These are phyloP conservation scores for Penicillium occitanis DNA, from an alignment of 2,329 filamentous ascomycete species.

Conservation along the genomic window DNA sequence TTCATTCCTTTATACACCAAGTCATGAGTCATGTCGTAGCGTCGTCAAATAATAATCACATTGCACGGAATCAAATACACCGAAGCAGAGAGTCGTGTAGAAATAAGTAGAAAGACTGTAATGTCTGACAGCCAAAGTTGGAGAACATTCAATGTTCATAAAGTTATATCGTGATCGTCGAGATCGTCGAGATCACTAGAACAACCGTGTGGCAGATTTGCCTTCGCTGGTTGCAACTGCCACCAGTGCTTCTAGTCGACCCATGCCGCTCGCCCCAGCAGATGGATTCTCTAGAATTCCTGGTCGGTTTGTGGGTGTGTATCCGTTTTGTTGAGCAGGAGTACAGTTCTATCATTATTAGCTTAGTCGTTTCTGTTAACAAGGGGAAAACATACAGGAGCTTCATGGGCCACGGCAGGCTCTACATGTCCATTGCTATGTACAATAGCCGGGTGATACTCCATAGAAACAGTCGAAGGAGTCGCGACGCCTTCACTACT, in stretches of 20 bases:
- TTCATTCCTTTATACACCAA: constrained; percentile 9
- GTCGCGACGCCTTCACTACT: constrained; percentile 52
- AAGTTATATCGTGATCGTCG: neutral
- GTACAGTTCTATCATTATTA: constrained; percentile 33
- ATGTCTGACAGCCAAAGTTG: neutral
- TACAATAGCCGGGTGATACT: constrained; percentile 51
- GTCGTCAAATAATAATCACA: constrained; percentile 9
- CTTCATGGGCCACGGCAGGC: constrained; percentile 29
- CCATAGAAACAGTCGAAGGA: constrained; percentile 48
- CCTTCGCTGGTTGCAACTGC: constrained; percentile 52
- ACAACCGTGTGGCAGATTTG: constrained; percentile 36
- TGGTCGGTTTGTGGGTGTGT: constrained; percentile 29
- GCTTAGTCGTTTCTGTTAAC: neutral
- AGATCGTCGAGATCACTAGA: neutral
- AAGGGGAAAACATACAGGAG: constrained; percentile 13
- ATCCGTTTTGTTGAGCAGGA: constrained; percentile 30
- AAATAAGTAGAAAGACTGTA: neutral
- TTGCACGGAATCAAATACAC: constrained; percentile 8
- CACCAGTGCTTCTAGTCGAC: constrained; percentile 51
- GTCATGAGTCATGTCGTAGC: constrained; percentile 14
- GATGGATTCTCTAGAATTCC: constrained; percentile 32
- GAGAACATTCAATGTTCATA: neutral
- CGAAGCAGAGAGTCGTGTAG: constrained; percentile 3
- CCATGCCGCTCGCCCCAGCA: constrained; percentile 41
- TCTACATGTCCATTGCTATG: constrained; percentile 51